Evolutionary conservation across 176 grass and related monocot species (phyloP).

Genomic region (Elymus sibiricus): DNA sequence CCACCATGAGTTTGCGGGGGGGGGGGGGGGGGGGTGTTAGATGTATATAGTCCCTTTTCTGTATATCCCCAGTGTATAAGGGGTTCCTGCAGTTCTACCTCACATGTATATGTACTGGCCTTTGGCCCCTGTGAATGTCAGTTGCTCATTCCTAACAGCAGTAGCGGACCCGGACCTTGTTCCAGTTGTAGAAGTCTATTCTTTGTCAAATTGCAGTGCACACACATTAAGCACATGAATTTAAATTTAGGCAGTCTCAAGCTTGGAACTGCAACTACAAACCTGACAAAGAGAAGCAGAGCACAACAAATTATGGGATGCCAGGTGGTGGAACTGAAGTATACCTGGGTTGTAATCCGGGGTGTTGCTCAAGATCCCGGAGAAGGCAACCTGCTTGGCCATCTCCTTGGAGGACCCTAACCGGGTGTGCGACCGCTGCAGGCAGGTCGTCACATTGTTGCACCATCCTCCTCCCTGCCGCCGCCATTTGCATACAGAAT

Average conservation of each 20-base stretch:
- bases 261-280: not conserved
- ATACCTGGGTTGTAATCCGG: constrained; percentile 73
- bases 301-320: not conserved
- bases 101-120: too few relatives aligned
- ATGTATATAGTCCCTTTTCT: too few relatives aligned
- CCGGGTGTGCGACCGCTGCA: constrained; percentile 46
- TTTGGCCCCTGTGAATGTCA: too few relatives aligned
- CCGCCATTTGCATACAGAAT: not conserved
- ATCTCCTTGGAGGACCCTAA: constrained; percentile 89
- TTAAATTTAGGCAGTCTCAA: not conserved
- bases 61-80: too few relatives aligned
- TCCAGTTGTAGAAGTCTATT: constrained; percentile 95
- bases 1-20: too few relatives aligned
- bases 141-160: too few relatives aligned
- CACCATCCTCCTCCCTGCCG: constrained; percentile 96
- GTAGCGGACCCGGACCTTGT: constrained; percentile 81
- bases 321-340: not conserved
- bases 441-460: constrained; percentile 62
- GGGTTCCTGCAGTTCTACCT: too few relatives aligned
- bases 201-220: constrained; percentile 9
- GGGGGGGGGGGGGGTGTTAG: too few relatives aligned
- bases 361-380: constrained; percentile 64
- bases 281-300: not conserved
- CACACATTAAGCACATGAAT: not conserved
- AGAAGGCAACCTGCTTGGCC: constrained; percentile 67